Percentiles rank a stretch among this genome's conserved stretches.
Conservation (phyloP, 805 yeast species). For the Schwanniomyces occidentalis region DNA sequence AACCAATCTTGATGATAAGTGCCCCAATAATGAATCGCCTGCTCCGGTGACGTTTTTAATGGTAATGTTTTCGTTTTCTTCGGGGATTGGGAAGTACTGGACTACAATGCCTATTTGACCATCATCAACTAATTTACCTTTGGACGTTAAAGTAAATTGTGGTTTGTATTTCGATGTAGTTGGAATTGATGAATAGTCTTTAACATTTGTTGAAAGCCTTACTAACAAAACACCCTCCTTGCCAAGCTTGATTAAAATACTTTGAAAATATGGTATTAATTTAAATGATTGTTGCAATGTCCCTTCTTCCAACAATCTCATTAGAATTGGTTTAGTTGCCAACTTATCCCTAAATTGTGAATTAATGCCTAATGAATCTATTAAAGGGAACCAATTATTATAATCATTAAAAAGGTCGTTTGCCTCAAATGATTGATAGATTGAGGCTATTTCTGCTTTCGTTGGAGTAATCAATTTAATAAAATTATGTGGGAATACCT, state of each 20-base stretch:
- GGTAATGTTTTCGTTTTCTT: constrained; percentile 24
- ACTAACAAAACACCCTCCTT: constrained; percentile 54
- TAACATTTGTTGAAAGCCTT: constrained; percentile 32
- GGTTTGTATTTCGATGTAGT: constrained; percentile 31
- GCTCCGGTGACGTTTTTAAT: constrained; percentile 81
- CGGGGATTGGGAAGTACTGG: constrained; percentile 57
- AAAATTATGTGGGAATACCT: constrained; percentile 49
- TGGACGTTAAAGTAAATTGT: constrained; percentile 18
- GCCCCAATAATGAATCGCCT: constrained; percentile 80
- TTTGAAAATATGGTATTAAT: constrained; percentile 72
- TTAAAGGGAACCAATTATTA: constrained; percentile 71
- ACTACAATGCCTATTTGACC: constrained; percentile 52
- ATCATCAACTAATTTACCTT: constrained; percentile 16
- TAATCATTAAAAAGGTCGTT: constrained; percentile 46
- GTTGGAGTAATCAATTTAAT: constrained; percentile 69
- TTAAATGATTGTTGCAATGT: constrained; percentile 66
- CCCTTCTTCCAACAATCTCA: constrained; percentile 39
- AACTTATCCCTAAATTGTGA: constrained; percentile 47
- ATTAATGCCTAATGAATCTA: constrained; percentile 60
- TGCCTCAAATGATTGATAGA: constrained; percentile 50
- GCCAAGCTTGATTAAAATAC: constrained; percentile 67
- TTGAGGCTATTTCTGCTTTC: constrained; percentile 53
- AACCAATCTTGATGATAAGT: constrained; percentile 41
- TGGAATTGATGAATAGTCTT: constrained; percentile 34
- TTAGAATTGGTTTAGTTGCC: constrained; percentile 27